Conservation (phyloP, 1,139 yeast genomes). For the Kurtzmaniella quercitrusa region DNA sequence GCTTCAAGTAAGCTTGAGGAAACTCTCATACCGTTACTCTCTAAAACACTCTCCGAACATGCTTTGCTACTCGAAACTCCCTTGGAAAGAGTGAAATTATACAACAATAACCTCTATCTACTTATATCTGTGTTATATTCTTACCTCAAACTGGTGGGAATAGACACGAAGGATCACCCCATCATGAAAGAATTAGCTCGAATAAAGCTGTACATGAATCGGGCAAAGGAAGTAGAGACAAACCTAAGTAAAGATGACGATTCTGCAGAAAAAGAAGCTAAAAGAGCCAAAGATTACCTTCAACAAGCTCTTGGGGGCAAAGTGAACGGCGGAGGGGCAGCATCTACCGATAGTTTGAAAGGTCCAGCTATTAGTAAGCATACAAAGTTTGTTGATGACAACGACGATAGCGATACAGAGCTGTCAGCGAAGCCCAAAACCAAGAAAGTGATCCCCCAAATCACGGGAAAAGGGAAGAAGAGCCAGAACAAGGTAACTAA, state of each 20-base stretch:
- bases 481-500: not conserved
- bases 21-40: slow-evolving; percentile 30
- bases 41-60: slow-evolving; percentile 31
- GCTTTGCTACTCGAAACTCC: slow-evolving; percentile 25
- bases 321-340: slow-evolving; percentile 25
- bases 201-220: slow-evolving; percentile 65
- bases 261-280: slow-evolving; percentile 21
- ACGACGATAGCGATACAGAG: slow-evolving; percentile 7
- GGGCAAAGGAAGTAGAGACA: slow-evolving; percentile 44
- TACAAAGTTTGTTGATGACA: slow-evolving; percentile 44
- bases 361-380: slow-evolving; percentile 64
- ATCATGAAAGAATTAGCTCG: slow-evolving; percentile 68
- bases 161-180: slow-evolving; percentile 54
- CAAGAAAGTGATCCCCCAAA: slow-evolving; percentile 1
- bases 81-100: slow-evolving; percentile 31
- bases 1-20: slow-evolving; percentile 27
- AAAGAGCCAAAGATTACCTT: slow-evolving; percentile 40
- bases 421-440: slow-evolving; percentile 2
- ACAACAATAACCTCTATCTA: slow-evolving; percentile 41
- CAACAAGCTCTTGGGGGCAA: slow-evolving; percentile 42
- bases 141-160: slow-evolving; percentile 58
- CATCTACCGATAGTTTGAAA: slow-evolving; percentile 20
- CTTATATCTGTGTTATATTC: slow-evolving; percentile 47
- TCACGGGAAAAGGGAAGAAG: not conserved
- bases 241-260: slow-evolving; percentile 15